Evolutionary conservation across 2,329 filamentous ascomycete species (phyloP).

Genomic region (Pseudophaeomoniella oleicola): DNA sequence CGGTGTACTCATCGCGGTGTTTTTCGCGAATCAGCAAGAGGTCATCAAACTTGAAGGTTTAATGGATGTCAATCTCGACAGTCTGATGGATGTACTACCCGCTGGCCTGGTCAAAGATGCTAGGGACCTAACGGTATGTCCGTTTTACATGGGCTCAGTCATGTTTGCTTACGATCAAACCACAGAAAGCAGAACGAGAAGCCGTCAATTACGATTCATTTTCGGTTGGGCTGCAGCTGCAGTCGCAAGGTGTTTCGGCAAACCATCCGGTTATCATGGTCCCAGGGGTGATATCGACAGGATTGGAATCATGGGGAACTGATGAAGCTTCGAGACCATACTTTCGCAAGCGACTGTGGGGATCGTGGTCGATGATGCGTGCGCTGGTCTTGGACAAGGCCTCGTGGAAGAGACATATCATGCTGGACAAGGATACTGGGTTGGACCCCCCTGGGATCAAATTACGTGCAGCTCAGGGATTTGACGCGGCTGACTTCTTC

Average conservation of each 20-base stretch:
- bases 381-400: constrained; percentile 88
- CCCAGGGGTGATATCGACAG: constrained; percentile 92
- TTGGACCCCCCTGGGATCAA: constrained; percentile 85
- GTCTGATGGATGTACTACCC: constrained; percentile 73
- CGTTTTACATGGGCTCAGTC: constrained; percentile 2
- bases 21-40: constrained; percentile 81
- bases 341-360: constrained; percentile 90
- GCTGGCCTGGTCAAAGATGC: constrained; percentile 76
- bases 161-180: background rate
- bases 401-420: constrained; percentile 88
- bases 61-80: constrained; percentile 63
- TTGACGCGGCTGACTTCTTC: constrained; percentile 87
- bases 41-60: constrained; percentile 70
- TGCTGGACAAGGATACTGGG: constrained; percentile 85
- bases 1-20: constrained; percentile 72
- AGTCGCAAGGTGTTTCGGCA: constrained; percentile 63
- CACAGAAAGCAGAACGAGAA: constrained; percentile 64
- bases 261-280: constrained; percentile 93
- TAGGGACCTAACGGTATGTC: constrained; percentile 61
- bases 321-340: constrained; percentile 72
- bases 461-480: constrained; percentile 83
- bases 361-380: constrained; percentile 98
- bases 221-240: constrained; percentile 71
- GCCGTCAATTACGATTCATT: constrained; percentile 89
- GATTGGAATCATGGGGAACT: constrained; percentile 92